These are phyloP conservation scores for Coemansia sp. DNA, from an alignment of 192 early-diverging fungal genomes.

Conservation along the genomic window DNA sequence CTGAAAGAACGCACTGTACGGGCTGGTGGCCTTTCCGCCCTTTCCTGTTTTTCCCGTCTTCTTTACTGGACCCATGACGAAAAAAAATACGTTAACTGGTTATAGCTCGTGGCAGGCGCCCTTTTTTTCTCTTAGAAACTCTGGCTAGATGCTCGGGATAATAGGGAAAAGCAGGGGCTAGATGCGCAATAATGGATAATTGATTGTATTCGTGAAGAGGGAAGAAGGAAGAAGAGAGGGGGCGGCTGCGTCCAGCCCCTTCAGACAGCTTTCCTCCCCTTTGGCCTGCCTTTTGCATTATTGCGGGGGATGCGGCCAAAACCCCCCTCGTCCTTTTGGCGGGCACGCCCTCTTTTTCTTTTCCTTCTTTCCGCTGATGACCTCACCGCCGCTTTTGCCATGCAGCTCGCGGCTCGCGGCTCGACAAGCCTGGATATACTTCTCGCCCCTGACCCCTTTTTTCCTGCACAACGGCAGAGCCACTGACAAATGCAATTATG, in stretches of 20 bases:
- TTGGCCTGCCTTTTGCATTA: not conserved
- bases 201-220: not conserved
- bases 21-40: slow-evolving; percentile 24
- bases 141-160: not conserved
- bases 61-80: slow-evolving; percentile 1
- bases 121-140: not conserved
- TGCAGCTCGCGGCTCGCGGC: not conserved
- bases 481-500: not conserved
- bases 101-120: not conserved
- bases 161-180: not conserved
- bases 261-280: not conserved
- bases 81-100: not conserved
- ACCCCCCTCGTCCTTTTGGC: not conserved
- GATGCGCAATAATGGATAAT: slow-evolving; percentile 4
- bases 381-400: not conserved
- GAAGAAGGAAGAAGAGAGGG: not conserved
- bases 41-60: slow-evolving; percentile 19
- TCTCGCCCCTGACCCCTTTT: not conserved
- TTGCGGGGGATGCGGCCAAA: slow-evolving; percentile 4
- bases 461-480: not conserved
- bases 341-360: not conserved
- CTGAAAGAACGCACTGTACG: slow-evolving; percentile 40
- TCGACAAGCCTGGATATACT: not conserved
- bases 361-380: not conserved
- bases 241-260: not conserved